Base-by-base conservation (phyloP, 2,329 filamentous ascomycete genomes). In the Penicillium sp. region DNA sequence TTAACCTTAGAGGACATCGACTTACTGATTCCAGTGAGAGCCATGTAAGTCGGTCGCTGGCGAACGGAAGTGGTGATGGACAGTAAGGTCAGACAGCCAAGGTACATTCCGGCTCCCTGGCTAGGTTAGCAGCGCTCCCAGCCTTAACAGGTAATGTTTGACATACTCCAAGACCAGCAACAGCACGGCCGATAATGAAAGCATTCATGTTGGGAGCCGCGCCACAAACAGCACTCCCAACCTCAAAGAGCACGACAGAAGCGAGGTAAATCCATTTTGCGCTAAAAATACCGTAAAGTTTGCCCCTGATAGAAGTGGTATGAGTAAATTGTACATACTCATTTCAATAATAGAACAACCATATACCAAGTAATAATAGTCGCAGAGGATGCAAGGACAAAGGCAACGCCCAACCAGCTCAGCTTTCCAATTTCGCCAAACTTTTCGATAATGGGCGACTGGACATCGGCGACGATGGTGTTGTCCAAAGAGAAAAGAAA, bases 391-490 rank as follows among this genome's bases (percentile, higher is more conserved):
- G 76, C 76, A 1, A 83, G 69, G 0, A 76, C 66, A 57, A 82
- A 80, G 0, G 69, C 70, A 3, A 76, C 72, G 24, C 68, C 68
- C 7, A 81, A 64, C 79, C 79, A 82, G 8, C 73, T 64, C 13
- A 82, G 67, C 37, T 78, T 74, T 7, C 70, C 65, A 29, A 79
- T 62, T 3, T 72, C 61, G 4, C 72, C 66, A 31, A 81, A 77
- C 0, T 61, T 53, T 16, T 72, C 59, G 16, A 80, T 66, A 19
- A 82, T 76, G 3, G 71, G 67, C 1, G 76, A 74, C 56, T 82
- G 78, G 2, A 79, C 73, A 59, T 81, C 79, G 3, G 82, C 76
- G 24, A 81, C 71, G 3, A 83, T 81, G 2, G 83, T 83, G 0
- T 81, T 82, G 5, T 76, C 74, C 3, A 76, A 63, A 6, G 67